Evolutionary conservation across 805 yeast genomes (phyloP), one percentile per base, ranked within the genome.

Genomic region (Yamadazyma laniorum): DNA sequence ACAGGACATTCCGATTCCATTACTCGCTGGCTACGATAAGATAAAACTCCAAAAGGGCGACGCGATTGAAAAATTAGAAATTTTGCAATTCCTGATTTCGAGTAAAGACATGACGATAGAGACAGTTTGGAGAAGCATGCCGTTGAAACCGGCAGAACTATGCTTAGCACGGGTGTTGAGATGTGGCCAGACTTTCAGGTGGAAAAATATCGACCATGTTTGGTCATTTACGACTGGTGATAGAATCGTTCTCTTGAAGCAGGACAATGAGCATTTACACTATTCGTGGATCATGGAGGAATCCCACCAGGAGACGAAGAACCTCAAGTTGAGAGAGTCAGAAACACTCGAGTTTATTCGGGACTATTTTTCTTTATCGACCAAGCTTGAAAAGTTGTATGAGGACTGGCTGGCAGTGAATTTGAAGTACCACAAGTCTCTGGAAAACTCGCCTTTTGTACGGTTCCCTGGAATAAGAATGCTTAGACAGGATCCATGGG

Each of bases 401-500:
- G 42, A 52, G 1, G 66, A 73, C 14, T 90, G 98, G 96, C 48
- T 70, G 2, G 40, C 45, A 1, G 70, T 61, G 14, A 95, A 88
- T 55, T 35, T 39, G 34, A 65, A 14, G 59, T 82, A 80, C 51
- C 56, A 56, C 32, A 60, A 57, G 34, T 56, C 37, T 37, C 63
- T 4, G 45, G 57, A 26, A 53, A 45, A 34, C 14, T 51, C 66
- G 3, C 67, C 71, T 2, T 68, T 68, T 45, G 40, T 47, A 3
- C 37, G 51, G 21, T 78, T 79, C 39, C 67, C 67, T 3, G 98
- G 97, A 0, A 80, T 91, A 14, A 65, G 99, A 21, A 87, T 91
- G 45, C 70, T 93, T 18, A 72, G 90, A 25, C 98, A 93, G 58
- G 96, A 91, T 47, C 98, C 99, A 0, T 93, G 98, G 98, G 99